Conservation (phyloP, 352 stramenopile species). For the Phytophthora vignae region DNA sequence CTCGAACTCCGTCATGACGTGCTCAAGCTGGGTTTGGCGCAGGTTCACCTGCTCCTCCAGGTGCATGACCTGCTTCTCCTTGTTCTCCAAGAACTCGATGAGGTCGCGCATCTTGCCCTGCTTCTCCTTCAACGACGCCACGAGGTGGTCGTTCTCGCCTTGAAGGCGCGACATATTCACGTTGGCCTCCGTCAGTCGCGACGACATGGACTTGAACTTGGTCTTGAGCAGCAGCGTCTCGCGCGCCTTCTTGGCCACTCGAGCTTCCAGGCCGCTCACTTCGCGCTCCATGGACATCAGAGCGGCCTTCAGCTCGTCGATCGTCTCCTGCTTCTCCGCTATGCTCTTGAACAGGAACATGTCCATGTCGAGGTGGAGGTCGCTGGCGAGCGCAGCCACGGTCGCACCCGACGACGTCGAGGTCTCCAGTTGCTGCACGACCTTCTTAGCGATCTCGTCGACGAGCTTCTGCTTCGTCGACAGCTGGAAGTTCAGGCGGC, state of each 20-base stretch:
- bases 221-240: slow-evolving; percentile 68
- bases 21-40: slow-evolving; percentile 60
- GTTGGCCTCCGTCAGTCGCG: slow-evolving; percentile 56
- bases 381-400: slow-evolving; percentile 26
- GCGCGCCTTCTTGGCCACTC: slow-evolving; percentile 59
- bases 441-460: slow-evolving; percentile 74
- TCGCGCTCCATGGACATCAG: slow-evolving; percentile 75
- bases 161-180: slow-evolving; percentile 60
- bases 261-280: slow-evolving; percentile 61
- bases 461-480: slow-evolving; percentile 85
- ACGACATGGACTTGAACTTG: slow-evolving; percentile 62
- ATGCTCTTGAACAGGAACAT: slow-evolving; percentile 83
- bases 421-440: slow-evolving; percentile 61
- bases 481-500: slow-evolving; percentile 78
- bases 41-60: slow-evolving; percentile 66
- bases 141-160: slow-evolving; percentile 61
- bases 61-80: slow-evolving; percentile 72
- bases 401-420: slow-evolving; percentile 28
- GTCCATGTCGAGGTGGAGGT: slow-evolving; percentile 66
- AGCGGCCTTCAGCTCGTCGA: slow-evolving; percentile 76
- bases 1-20: slow-evolving; percentile 49
- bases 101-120: slow-evolving; percentile 63
- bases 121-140: slow-evolving; percentile 62
- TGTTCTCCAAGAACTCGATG: slow-evolving; percentile 66
- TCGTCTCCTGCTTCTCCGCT: slow-evolving; percentile 66